A percentile compares a stretch with the other conserved stretches of the same genome.
These are phyloP conservation scores for Triglochin maritima DNA, from an alignment of 106 monocot genomes.

Conservation along the genomic window DNA sequence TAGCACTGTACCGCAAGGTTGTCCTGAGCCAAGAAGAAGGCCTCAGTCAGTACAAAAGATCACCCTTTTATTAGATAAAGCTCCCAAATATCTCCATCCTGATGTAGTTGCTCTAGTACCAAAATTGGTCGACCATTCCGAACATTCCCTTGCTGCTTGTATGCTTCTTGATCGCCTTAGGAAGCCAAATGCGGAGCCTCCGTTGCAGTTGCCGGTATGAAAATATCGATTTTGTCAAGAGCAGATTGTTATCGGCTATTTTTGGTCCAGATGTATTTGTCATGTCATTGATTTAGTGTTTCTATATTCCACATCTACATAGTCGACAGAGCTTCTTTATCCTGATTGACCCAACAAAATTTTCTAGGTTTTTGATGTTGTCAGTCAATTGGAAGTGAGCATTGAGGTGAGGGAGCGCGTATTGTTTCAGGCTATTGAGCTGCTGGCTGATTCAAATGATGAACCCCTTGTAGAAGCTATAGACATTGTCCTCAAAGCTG, in stretches of 20 bases:
- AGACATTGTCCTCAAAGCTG: slow-evolving; percentile 63
- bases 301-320: too few relatives aligned
- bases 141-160: slow-evolving; percentile 75
- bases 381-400: slow-evolving; percentile 63
- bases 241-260: too few relatives aligned
- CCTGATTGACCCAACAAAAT: neutral
- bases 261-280: too few relatives aligned
- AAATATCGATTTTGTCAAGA: neutral
- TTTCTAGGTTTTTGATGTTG: slow-evolving; percentile 64
- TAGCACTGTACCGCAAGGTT: slow-evolving; percentile 68
- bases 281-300: too few relatives aligned
- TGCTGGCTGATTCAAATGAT: slow-evolving; percentile 65
- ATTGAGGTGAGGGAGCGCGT: slow-evolving; percentile 67
- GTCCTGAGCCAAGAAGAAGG: slow-evolving; percentile 54
- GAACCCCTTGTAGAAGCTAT: slow-evolving; percentile 59
- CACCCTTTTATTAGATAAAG: slow-evolving; percentile 73
- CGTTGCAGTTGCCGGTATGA: slow-evolving; percentile 47
- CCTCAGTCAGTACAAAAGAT: slow-evolving; percentile 77
- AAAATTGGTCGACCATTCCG: slow-evolving; percentile 69
- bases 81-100: slow-evolving; percentile 67
- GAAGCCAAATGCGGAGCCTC: slow-evolving; percentile 56
- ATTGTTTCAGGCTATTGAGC: slow-evolving; percentile 52
- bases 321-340: neutral
- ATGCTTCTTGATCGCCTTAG: slow-evolving; percentile 57
- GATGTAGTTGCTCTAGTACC: slow-evolving; percentile 76